These are phyloP conservation scores for Colletotrichum caudatum DNA, from an alignment of 2,329 filamentous ascomycete species.

Conservation along the genomic window DNA sequence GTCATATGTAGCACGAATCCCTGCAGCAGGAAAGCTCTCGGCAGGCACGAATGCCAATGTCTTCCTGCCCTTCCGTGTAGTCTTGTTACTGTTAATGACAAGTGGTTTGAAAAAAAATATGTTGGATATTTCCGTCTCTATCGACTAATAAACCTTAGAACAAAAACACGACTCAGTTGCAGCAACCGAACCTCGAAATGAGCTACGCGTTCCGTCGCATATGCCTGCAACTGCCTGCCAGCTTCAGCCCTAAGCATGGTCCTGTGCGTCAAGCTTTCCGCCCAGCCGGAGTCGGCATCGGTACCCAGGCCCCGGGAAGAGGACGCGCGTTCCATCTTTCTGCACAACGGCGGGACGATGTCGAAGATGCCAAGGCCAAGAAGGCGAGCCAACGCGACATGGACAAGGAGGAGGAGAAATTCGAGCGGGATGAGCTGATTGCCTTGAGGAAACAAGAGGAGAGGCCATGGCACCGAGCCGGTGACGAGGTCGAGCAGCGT, in stretches of 20 bases:
- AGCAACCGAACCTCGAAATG: constrained; percentile 29
- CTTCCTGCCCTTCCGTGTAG: not conserved
- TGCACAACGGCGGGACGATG: not conserved
- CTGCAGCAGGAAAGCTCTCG: not conserved
- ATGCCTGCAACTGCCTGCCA: constrained; percentile 41
- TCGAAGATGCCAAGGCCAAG: constrained; percentile 47
- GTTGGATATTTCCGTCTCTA: not conserved
- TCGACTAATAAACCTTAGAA: not conserved
- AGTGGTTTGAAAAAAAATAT: not conserved
- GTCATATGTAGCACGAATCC: constrained; percentile 6
- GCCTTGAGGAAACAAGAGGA: constrained; percentile 68
- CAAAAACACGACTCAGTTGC: not conserved
- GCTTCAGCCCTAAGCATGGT: constrained; percentile 33
- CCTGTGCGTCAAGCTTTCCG: constrained; percentile 36
- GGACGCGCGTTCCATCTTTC: constrained; percentile 20
- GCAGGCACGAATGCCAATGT: constrained; percentile 1
- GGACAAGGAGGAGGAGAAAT: constrained; percentile 44
- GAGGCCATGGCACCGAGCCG: constrained; percentile 75
- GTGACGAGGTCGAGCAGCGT: constrained; percentile 60
- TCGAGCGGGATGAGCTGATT: constrained; percentile 53
- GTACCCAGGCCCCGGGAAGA: constrained; percentile 3
- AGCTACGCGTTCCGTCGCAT: constrained; percentile 43
- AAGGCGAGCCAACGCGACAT: constrained; percentile 43
- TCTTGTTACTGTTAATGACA: not conserved
- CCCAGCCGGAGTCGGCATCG: constrained; percentile 38